A percentile compares a stretch with the other conserved stretches of the same genome.
Conservation (phyloP, 2,329 filamentous ascomycete species). For the Berkeleyomyces rouxiae region DNA sequence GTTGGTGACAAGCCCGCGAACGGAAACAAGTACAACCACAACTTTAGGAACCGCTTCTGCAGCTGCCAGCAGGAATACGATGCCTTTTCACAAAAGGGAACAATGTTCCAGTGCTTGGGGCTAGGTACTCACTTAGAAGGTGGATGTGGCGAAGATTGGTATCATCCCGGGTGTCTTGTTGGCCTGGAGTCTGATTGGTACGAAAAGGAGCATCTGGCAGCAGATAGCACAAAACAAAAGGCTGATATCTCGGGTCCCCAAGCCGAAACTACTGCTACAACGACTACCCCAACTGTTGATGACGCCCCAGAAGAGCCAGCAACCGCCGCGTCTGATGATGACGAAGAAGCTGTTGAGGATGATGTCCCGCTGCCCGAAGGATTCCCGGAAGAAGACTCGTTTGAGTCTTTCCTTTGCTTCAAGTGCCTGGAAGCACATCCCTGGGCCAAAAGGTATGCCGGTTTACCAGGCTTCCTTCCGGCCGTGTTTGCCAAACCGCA, state of each 20-base stretch:
- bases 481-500: constrained; percentile 40
- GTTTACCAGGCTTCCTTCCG: constrained; percentile 59
- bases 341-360: constrained; percentile 28
- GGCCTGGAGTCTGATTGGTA: constrained; percentile 62
- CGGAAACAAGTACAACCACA: constrained; percentile 85
- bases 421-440: constrained; percentile 77
- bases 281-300: neutral
- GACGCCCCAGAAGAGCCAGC: neutral
- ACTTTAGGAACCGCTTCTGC: constrained; percentile 87
- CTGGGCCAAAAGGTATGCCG: constrained; percentile 84
- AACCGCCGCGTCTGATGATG: constrained; percentile 16
- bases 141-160: constrained; percentile 95
- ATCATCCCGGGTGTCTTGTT: constrained; percentile 82
- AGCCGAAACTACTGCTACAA: neutral
- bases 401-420: constrained; percentile 83
- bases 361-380: constrained; percentile 61
- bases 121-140: constrained; percentile 64
- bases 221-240: neutral
- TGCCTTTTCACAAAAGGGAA: constrained; percentile 75
- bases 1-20: constrained; percentile 55
- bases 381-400: constrained; percentile 78
- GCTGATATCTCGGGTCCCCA: neutral
- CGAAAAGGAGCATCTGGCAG: constrained; percentile 26
- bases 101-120: constrained; percentile 94
- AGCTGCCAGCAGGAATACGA: constrained; percentile 80